A percentile compares a stretch with the other conserved stretches of the same genome.
These are phyloP conservation scores for Colletotrichum sublineola DNA, from an alignment of 2,329 filamentous ascomycete genomes.

Conservation along the genomic window DNA sequence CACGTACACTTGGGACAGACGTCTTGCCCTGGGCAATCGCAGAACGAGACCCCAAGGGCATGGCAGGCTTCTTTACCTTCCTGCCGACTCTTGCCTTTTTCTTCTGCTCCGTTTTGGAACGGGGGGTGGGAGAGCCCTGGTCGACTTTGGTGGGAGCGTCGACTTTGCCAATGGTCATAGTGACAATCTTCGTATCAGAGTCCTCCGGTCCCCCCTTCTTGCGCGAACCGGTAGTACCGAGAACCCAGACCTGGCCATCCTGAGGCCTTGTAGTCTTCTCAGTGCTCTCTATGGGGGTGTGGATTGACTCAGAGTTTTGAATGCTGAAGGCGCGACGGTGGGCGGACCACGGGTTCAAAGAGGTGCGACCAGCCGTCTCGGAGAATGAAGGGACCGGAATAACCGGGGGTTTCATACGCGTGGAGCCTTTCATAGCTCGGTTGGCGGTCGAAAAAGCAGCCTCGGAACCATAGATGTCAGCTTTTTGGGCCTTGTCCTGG, in stretches of 20 bases:
- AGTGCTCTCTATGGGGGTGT: background rate
- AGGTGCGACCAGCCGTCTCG: background rate
- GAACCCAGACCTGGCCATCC: slow-evolving; percentile 20
- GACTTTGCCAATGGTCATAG: slow-evolving; percentile 27
- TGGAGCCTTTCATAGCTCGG: background rate
- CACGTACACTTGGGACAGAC: background rate
- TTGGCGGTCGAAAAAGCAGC: background rate
- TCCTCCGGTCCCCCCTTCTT: slow-evolving; percentile 1
- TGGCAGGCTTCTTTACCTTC: slow-evolving; percentile 14
- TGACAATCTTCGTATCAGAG: background rate
- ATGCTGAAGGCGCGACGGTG: slow-evolving; percentile 8
- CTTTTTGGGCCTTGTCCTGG: background rate
- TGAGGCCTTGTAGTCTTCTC: background rate
- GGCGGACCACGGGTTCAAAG: slow-evolving; percentile 20
- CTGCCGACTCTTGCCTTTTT: slow-evolving; percentile 19
- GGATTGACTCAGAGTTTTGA: slow-evolving; percentile 10
- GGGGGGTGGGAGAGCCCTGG: slow-evolving; percentile 20
- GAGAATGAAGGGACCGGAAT: background rate
- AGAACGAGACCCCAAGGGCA: background rate
- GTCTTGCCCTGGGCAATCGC: background rate
- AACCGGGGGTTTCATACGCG: slow-evolving; percentile 14
- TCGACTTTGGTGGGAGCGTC: slow-evolving; percentile 18
- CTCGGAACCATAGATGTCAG: background rate
- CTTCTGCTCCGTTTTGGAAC: slow-evolving; percentile 25
- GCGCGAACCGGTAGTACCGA: slow-evolving; percentile 9